Base-by-base conservation (phyloP, 495 filamentous ascomycete species). In the Xylaria telfairii region DNA sequence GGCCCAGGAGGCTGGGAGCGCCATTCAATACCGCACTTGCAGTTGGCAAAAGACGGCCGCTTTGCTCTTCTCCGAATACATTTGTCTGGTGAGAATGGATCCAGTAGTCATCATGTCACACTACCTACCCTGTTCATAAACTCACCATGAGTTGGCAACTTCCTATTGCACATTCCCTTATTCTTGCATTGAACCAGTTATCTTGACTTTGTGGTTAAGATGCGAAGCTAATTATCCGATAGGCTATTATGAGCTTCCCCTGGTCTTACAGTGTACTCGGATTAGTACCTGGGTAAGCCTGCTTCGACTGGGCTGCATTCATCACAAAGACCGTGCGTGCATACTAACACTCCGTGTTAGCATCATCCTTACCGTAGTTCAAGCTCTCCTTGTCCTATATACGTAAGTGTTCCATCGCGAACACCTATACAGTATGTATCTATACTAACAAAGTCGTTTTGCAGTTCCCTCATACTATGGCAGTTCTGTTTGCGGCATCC, bases 11-110 rank as follows among this genome's bases (percentile, higher is more conserved):
- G 87, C 90, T n/a, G 88, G 85, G 46, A 90, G 91, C 81, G 87
- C 90, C 21, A 95, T 97, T 83, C 90, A 95, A 80, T 97, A 97
- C 76, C 85, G 93, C 32, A 97, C 93, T 44, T 97, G 93, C 83
- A 93, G 90, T 73, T 97, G 93, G 93, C 90, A 90, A 76, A 96
- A 96, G 92, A 96, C 93, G 62, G 92, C 93, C 4, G 93, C 92
- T 13, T 79, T 96, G 71, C 88, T 97, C 63, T 96, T 97, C 81
- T 93, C 92, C 10, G 93, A 97, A 81, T 97, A 97, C 74, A 97
- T 97, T 63, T 96, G 93, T 81, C 80, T 97, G 84, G 81, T 82
- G 67, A 73, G 78, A 73, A 46, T 59, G 21, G 9, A 59, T 59
- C 37, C 9, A 54, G 26, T 54, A 17, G 26, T 5, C 0, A 30